Evolutionary conservation across 1,284 basidiomycete species (phyloP), one percentile per base, ranked within the genome.

Genomic region (Amylostereum chailletii): DNA sequence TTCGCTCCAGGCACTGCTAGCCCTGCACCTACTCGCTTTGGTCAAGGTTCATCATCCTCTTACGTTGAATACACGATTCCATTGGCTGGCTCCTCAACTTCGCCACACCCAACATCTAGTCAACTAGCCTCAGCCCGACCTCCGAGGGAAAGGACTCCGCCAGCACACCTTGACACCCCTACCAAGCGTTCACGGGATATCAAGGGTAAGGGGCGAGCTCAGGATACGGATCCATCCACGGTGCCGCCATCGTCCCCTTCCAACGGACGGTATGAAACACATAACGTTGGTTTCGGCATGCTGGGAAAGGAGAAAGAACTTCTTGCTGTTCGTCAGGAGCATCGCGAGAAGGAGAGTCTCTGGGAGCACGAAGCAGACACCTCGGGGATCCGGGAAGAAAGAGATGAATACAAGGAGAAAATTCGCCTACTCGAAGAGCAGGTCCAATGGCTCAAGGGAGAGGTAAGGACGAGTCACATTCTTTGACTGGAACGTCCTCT

Each of bases 341-440:
- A 79, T 37, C 62, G 64, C 38, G 69, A 68, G 51, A 70, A 73
- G 50, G 74, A 77, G 58, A 47, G 54, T 11, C 57, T 55, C 42
- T 62, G 66, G 56, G 71, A 71, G 45, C 55, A 55, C 7, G 60
- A 64, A 42, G 51, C 52, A 39, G 59, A 60, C 40, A 57, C 53
- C 50, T 50, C 54, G 4, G 38, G 55, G n/a, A 53, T 57, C 3
- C 31, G 58, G 26, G 57, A 60, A 36, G 79, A 80, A 54, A 69
- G 72, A 31, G 67, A 66, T 29, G 65, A 62, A 34, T 83, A 87
- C 58, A 83, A 84, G 58, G 73, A 74, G 51, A 74, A 75, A 43
- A 90, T 90, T 29, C 69, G 65, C 47, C 65, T 70, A 53, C 69
- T 90, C 3, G 86, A 90, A 59, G 76, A 77, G 42, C 86, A 89